Evolutionary conservation across 208 protist species (phyloP), one percentile per base, ranked within the genome.

Genomic region (Eutreptiella sp.): DNA sequence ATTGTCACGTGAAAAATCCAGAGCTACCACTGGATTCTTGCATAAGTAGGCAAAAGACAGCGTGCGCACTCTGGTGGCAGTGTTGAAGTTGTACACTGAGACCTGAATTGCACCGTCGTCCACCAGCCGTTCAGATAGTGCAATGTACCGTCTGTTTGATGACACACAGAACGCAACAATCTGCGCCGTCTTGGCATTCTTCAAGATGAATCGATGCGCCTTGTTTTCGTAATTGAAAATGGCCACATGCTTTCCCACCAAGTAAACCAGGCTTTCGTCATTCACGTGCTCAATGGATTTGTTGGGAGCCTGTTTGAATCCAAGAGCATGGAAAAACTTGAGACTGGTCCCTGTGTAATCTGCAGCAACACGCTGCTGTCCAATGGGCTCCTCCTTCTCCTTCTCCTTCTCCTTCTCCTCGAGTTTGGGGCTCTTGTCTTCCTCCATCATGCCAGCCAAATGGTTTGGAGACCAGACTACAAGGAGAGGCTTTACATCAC

Each of bases 211-310:
- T 14, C 35, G 4, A 46, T 71, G 66, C 3, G 62, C 34, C 58
- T 52, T 4, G 21, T 5, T 63, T 26, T 71, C 66, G 7, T 70
- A 70, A 23, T 64, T 39, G 41, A 33, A 71, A 11, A 63, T 21
- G 19, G 66, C 65, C 26, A 70, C 66, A 36, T 71, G 66, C 46
- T 71, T 53, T 21, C 66, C 66, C 19, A 55, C 66, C 1, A 71
- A 24, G 43, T 71, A 71, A 1, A 71, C 38, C 24, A 71, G 36
- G 27, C 36, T 41, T 29, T 69, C 62, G 46, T 69, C 63, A 46
- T 21, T 58, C 39, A 69, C 29, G 62, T 69, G 63, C 14, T 70
- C 46, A 4, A 69, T 21, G 29, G 4, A 16, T n/a, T 42, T 38
- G 27, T 28, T 19, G 2, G 23, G 57, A 7, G 4, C 5, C 32